Conservation (phyloP, 495 filamentous ascomycete genomes). For the Daldinia bambusicola region DNA sequence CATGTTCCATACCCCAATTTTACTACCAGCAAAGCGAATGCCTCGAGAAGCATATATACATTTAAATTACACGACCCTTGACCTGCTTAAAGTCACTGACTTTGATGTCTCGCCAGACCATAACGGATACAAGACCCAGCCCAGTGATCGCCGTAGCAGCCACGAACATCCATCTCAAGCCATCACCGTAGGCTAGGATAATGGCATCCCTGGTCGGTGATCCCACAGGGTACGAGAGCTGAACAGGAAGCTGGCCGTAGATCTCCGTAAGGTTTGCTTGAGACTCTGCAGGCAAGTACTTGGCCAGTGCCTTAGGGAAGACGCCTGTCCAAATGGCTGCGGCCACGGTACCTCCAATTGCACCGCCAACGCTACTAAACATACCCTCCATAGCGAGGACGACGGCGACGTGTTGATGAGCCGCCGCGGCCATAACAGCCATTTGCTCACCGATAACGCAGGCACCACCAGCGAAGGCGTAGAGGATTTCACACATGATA, state of each 20-base stretch:
- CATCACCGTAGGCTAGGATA: slow-evolving; percentile 63
- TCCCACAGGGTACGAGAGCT: slow-evolving; percentile 65
- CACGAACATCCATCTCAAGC: slow-evolving; percentile 66
- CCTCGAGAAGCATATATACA: slow-evolving; percentile 2
- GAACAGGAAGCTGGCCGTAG: slow-evolving; percentile 60
- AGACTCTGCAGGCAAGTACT: slow-evolving; percentile 67
- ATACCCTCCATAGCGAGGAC: slow-evolving; percentile 71
- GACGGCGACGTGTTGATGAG: slow-evolving; percentile 73
- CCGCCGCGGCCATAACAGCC: slow-evolving; percentile 71
- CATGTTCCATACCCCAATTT: neutral
- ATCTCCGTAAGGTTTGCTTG: slow-evolving; percentile 59
- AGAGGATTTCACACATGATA: slow-evolving; percentile 83
- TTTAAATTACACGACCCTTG: slow-evolving; percentile 46
- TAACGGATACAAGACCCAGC: slow-evolving; percentile 57
- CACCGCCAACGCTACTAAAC: slow-evolving; percentile 71
- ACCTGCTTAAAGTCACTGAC: slow-evolving; percentile 63
- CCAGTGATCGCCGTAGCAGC: slow-evolving; percentile 62
- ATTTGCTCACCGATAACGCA: slow-evolving; percentile 72
- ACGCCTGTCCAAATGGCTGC: slow-evolving; percentile 74
- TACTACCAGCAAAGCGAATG: slow-evolving; percentile 5
- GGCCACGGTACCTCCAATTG: slow-evolving; percentile 69
- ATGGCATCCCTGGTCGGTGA: slow-evolving; percentile 65
- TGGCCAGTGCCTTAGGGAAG: slow-evolving; percentile 62
- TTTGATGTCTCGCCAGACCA: slow-evolving; percentile 66
- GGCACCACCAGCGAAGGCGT: slow-evolving; percentile 71